phyloP scores from a whole-genome alignment of 2,329 filamentous ascomycete genomes.

The Fusarium phyllophilum region DNA sequence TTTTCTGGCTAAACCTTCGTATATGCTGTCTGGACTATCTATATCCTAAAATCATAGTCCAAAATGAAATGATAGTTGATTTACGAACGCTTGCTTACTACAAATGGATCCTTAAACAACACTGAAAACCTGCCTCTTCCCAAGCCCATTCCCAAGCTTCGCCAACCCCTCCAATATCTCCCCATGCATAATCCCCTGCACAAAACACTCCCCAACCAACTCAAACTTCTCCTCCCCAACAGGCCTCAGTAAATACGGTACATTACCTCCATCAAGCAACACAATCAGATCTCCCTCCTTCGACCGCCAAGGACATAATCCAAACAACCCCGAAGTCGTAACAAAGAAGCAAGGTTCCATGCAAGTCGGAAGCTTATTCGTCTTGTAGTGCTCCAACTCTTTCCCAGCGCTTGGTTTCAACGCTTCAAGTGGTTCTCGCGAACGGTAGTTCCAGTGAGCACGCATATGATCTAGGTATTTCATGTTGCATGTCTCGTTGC shows the following conservation, averaged over 20 bases:
- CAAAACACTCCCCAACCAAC: conserved; percentile 28
- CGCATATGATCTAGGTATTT: conserved; percentile 27
- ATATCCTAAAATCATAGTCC: rapidly evolving
- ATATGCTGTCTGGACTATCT: neutral
- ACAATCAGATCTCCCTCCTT: conserved; percentile 21
- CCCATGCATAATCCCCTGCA: conserved; percentile 26
- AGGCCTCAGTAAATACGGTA: conserved; percentile 18
- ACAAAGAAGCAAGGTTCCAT: conserved; percentile 25
- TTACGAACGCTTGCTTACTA: rapidly evolving
- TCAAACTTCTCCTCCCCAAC: neutral
- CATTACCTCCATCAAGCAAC: conserved; percentile 20
- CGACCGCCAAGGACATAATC: conserved; percentile 28
- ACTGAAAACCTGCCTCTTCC: neutral
- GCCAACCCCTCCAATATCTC: conserved; percentile 2
- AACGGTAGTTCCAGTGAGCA: conserved; percentile 12
- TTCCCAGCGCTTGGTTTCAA: neutral
- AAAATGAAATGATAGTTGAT: too few relatives aligned
- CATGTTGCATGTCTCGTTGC: neutral
- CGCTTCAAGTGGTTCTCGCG: neutral
- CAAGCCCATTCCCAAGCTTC: neutral
- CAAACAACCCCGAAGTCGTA: neutral
- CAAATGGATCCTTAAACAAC: neutral
- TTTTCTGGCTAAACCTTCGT: neutral
- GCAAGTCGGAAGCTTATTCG: conserved; percentile 5
- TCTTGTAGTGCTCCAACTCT: neutral